These are phyloP conservation scores for Colletotrichum siamense DNA, from an alignment of 2,329 filamentous ascomycete genomes.

Conservation along the genomic window DNA sequence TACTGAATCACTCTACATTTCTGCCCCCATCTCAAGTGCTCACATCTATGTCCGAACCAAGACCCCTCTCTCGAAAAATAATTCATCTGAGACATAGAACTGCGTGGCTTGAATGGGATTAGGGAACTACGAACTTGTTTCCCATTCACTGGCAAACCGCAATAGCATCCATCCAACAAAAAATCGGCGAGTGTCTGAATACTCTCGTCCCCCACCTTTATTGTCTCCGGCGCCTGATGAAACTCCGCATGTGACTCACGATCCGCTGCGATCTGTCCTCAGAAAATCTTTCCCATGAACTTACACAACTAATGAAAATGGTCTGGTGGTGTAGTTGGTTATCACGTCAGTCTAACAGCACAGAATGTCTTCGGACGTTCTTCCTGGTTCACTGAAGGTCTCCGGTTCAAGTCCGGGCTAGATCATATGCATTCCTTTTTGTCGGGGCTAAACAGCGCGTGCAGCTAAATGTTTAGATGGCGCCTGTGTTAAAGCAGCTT, in stretches of 20 bases:
- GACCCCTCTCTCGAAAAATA: fast-evolving
- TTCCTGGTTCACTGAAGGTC: constrained; percentile 11
- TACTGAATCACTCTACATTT: background rate
- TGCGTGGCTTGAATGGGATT: background rate
- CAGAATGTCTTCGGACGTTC: background rate
- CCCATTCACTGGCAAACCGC: background rate
- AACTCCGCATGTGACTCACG: background rate
- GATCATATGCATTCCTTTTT: background rate
- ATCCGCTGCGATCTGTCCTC: background rate
- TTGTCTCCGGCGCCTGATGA: background rate
- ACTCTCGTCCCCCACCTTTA: background rate
- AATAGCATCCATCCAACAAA: background rate
- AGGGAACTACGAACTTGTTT: background rate
- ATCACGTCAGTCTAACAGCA: constrained; percentile 52
- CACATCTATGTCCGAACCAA: background rate
- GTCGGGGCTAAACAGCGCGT: background rate
- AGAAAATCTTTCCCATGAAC: fast-evolving
- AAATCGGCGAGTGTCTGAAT: background rate
- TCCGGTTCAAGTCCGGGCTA: constrained; percentile 18
- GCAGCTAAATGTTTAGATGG: background rate
- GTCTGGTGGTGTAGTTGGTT: constrained; percentile 44
- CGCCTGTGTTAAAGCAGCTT: background rate
- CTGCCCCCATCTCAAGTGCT: background rate
- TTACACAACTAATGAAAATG: background rate
- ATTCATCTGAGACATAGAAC: background rate